These are phyloP conservation scores for Leccinum fuscescens DNA, from an alignment of 1,284 basidiomycete species.

Conservation along the genomic window DNA sequence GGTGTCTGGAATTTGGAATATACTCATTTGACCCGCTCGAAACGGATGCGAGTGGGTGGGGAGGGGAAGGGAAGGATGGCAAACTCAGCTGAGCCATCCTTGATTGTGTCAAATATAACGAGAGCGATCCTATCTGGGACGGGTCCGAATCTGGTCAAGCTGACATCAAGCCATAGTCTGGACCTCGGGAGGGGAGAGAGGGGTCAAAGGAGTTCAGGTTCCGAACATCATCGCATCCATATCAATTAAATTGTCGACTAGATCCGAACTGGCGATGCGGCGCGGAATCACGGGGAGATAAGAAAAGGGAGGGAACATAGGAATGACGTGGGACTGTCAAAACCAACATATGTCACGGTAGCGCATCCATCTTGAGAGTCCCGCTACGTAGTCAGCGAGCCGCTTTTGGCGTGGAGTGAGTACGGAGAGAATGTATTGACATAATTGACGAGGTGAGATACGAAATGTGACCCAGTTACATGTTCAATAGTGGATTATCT, in stretches of 20 bases:
- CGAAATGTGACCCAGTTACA: not conserved
- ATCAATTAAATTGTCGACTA: slow-evolving; percentile 10
- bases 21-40: slow-evolving; percentile 15
- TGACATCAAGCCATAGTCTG: slow-evolving; percentile 12
- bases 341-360: not conserved
- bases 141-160: slow-evolving; percentile 19
- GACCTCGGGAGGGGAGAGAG: slow-evolving; percentile 9
- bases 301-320: slow-evolving; percentile 7
- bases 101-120: slow-evolving; percentile 14
- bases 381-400: not conserved
- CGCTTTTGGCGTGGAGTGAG: not conserved
- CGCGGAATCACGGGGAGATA: slow-evolving; percentile 17
- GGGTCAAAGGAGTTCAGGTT: not conserved
- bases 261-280: slow-evolving; percentile 14
- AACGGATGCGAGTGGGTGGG: slow-evolving; percentile 11
- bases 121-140: slow-evolving; percentile 11
- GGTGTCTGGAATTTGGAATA: slow-evolving; percentile 9
- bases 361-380: not conserved
- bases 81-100: slow-evolving; percentile 9
- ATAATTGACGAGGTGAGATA: not conserved
- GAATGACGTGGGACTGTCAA: slow-evolving; percentile 27
- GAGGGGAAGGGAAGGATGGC: slow-evolving; percentile 4
- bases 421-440: slow-evolving; percentile 6
- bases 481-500: slow-evolving; percentile 8
- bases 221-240: not conserved